Evolutionary conservation across 164 flowering plant species (phyloP).

Genomic region (Vitis labrusca): DNA sequence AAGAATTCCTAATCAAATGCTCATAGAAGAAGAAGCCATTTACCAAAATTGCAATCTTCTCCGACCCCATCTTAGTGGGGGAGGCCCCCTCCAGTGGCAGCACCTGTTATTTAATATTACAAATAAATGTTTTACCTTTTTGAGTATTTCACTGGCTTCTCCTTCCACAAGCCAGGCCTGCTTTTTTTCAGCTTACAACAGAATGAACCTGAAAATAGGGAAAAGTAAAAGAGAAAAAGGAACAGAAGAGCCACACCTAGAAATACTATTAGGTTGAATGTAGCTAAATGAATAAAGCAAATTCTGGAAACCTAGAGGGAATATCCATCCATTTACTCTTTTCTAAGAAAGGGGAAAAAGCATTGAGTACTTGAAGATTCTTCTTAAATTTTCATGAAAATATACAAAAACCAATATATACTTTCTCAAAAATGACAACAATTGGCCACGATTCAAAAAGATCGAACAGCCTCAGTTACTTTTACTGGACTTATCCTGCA

Average conservation of each 20-base stretch:
- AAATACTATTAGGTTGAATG: too few relatives aligned
- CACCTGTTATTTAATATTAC: background rate
- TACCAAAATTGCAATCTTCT: background rate
- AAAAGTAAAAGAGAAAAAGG: too few relatives aligned
- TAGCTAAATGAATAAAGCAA: too few relatives aligned
- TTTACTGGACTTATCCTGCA: constrained; percentile 4
- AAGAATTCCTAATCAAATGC: background rate
- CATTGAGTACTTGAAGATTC: constrained; percentile 7
- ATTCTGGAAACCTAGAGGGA: background rate
- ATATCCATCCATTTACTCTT: constrained; percentile 11
- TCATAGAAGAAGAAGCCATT: background rate
- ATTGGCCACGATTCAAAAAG: constrained; percentile 14
- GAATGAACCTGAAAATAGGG: too few relatives aligned
- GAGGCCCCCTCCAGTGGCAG: background rate
- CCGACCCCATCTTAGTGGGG: background rate
- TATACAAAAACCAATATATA: constrained; percentile 28
- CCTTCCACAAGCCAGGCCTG: too few relatives aligned
- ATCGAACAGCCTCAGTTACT: constrained; percentile 10
- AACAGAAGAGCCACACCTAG: too few relatives aligned
- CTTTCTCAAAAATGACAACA: constrained; percentile 26
- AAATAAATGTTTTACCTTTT: too few relatives aligned
- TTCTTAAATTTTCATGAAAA: constrained; percentile 13
- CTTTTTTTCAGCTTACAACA: too few relatives aligned
- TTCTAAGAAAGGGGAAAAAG: constrained; percentile 1
- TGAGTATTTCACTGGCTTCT: too few relatives aligned